Evolutionary conservation across 2,329 filamentous ascomycete genomes (phyloP), one percentile per base, ranked within the genome.

Genomic region (Cladosporium sp.): DNA sequence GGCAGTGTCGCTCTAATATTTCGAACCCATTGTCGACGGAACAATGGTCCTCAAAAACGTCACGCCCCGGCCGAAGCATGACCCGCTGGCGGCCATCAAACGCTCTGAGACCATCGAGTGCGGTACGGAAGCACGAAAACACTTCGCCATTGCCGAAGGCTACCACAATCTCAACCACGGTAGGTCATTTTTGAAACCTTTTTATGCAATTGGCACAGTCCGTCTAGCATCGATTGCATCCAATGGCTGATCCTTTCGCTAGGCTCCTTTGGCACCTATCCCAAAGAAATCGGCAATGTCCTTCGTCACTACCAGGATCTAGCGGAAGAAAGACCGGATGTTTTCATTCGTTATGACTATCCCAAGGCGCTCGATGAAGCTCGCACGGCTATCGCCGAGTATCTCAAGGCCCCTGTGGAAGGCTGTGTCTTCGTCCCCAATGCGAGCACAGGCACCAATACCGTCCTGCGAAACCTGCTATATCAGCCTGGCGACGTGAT

Each of bases 191-290:
- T 7, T 8, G 22, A 18, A 34, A 42, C 34, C 16, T 38, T 9
- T 14, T 16, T 14, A 38, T 16, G n/a, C 13, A 9, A 38, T 14
- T 9, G 35, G 8, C n/a, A 38, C 8, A 10, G 11, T n/a, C 11
- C n/a, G n/a, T 44, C 5, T 7, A 14, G 13, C 42, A 32, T 42
- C 1, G 8, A 8, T 14, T 10, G 45, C 34, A 32, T 33, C 43
- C 48, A 43, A 53, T 13, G 3, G 16, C n/a, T 14, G 35, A 38
- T 16, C n/a, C 4, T 19, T 37, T 38, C 28, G 14, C 13, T 18
- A 83, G 86, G 89, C 45, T 95, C 89, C 1, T 95, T 88, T 66
- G 91, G 91, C 33, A 84, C 85, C 2, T 83, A 85, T 61, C 90
- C 91, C 3, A 73, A 70, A 9, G 66, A 71, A 16, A 76, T 96